These are phyloP conservation scores for Sporisorium iseilematis-ciliati DNA, from an alignment of 1,284 basidiomycete species.

Conservation along the genomic window DNA sequence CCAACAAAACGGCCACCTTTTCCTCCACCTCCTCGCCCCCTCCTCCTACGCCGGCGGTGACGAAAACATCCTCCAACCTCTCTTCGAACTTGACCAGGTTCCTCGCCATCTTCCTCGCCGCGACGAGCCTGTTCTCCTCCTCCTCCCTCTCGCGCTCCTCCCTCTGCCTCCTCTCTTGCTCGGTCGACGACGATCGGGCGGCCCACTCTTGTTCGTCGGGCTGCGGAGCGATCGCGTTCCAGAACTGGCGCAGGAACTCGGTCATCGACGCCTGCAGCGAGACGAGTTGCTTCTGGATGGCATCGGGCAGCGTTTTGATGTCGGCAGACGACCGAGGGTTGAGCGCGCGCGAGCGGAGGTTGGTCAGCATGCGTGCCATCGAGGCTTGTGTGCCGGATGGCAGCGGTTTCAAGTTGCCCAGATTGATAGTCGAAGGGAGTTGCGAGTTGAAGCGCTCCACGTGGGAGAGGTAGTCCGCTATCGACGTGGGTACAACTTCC, in stretches of 20 bases:
- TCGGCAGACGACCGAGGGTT: constrained; percentile 10
- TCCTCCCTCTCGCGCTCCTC: constrained; percentile 15
- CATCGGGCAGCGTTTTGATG: constrained; percentile 79
- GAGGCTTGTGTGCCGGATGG: constrained; percentile 1
- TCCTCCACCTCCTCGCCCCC: constrained; percentile 24
- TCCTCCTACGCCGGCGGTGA: neutral
- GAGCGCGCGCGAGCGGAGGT: constrained; percentile 23
- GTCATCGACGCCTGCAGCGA: constrained; percentile 91
- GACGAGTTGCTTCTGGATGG: constrained; percentile 82
- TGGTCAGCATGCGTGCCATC: constrained; percentile 26
- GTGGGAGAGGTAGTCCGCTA: constrained; percentile 21
- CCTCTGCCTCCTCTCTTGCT: constrained; percentile 3
- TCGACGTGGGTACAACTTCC: constrained; percentile 1
- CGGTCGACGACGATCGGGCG: neutral
- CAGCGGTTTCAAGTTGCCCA: constrained; percentile 21
- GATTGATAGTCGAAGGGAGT: neutral
- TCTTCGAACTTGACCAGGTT: constrained; percentile 19
- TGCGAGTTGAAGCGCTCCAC: constrained; percentile 23
- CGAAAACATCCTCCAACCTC: constrained; percentile 16
- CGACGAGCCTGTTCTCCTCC: constrained; percentile 20
- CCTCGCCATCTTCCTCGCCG: constrained; percentile 36
- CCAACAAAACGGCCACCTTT: constrained; percentile 11
- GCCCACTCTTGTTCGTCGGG: constrained; percentile 20
- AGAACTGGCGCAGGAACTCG: constrained; percentile 96
- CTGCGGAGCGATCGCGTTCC: constrained; percentile 84